Conservation (phyloP, 345 rosid genomes). For the Dimocarpus longan region DNA sequence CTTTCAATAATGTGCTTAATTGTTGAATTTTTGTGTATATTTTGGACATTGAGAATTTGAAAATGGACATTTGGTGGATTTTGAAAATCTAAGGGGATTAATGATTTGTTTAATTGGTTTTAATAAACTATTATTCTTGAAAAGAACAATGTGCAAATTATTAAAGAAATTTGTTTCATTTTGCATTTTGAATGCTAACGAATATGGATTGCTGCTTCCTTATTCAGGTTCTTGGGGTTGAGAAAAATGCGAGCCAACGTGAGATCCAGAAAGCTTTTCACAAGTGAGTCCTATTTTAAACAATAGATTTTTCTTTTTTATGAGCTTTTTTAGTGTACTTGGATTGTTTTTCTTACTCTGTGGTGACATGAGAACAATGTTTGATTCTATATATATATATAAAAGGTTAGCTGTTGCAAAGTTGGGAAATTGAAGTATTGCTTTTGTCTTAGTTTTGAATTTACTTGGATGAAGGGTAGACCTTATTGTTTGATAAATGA, state of each 20-base stretch:
- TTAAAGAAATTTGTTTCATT: not conserved
- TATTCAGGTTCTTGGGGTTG: slow-evolving; percentile 87
- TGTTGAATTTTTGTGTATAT: not conserved
- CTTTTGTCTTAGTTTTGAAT: not conserved
- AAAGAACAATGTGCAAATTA: not conserved
- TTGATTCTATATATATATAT: not conserved
- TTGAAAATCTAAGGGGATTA: not conserved
- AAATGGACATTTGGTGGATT: not conserved
- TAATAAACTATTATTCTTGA: not conserved
- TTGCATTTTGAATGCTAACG: not conserved
- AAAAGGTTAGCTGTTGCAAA: not conserved
- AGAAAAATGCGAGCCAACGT: slow-evolving; percentile 74
- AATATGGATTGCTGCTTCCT: not conserved
- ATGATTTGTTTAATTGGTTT: not conserved
- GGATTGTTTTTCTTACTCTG: not conserved
- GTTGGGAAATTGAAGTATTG: not conserved
- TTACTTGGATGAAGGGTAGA: not conserved
- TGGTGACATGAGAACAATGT: not conserved
- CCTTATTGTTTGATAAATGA: not conserved
- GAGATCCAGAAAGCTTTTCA: slow-evolving; percentile 99
- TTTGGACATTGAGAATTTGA: not conserved
- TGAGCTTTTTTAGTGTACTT: not conserved
- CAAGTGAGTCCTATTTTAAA: slow-evolving; percentile 51
- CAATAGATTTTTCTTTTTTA: not conserved
- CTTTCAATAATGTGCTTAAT: not conserved